phyloP scores from a whole-genome alignment of 75 land plant species.

The Chamaecyparis obtusa region DNA sequence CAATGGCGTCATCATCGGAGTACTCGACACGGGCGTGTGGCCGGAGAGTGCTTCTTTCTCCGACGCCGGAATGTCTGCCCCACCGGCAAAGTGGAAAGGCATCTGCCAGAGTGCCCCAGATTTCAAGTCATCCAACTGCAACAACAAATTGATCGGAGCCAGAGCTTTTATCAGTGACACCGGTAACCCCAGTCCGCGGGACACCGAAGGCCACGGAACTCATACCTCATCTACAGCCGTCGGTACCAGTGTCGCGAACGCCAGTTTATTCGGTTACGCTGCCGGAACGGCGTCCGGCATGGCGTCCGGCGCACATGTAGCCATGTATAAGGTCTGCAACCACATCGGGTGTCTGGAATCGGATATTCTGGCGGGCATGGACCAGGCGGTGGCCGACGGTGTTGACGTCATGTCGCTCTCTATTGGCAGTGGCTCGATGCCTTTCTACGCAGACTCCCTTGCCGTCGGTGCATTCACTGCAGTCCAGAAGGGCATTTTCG shows the following conservation, averaged over 20 bases:
- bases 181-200: slow-evolving; percentile 60
- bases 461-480: slow-evolving; percentile 22
- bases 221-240: slow-evolving; percentile 58
- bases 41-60: slow-evolving; percentile 70
- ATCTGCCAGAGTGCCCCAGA: slow-evolving; percentile 47
- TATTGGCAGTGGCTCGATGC: slow-evolving; percentile 4
- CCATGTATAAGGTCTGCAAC: slow-evolving; percentile 91
- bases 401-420: slow-evolving; percentile 46
- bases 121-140: slow-evolving; percentile 44
- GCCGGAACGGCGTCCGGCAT: slow-evolving; percentile 64
- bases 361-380: slow-evolving; percentile 77
- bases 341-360: slow-evolving; percentile 59
- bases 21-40: slow-evolving; percentile 82
- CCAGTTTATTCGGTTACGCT: slow-evolving; percentile 62
- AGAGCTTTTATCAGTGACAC: slow-evolving; percentile 51
- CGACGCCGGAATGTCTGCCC: slow-evolving; percentile 44
- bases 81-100: slow-evolving; percentile 64
- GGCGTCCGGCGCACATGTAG: slow-evolving; percentile 74
- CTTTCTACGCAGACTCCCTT: neutral
- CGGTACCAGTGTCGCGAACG: slow-evolving; percentile 31
- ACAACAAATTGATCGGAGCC: slow-evolving; percentile 69
- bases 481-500: slow-evolving; percentile 18
- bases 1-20: slow-evolving; percentile 73
- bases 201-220: slow-evolving; percentile 87
- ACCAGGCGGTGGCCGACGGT: slow-evolving; percentile 60